Percentiles rank a stretch among this genome's conserved stretches.
These are phyloP conservation scores for Vicia faba DNA, from an alignment of 306 rosid species.

Conservation along the genomic window DNA sequence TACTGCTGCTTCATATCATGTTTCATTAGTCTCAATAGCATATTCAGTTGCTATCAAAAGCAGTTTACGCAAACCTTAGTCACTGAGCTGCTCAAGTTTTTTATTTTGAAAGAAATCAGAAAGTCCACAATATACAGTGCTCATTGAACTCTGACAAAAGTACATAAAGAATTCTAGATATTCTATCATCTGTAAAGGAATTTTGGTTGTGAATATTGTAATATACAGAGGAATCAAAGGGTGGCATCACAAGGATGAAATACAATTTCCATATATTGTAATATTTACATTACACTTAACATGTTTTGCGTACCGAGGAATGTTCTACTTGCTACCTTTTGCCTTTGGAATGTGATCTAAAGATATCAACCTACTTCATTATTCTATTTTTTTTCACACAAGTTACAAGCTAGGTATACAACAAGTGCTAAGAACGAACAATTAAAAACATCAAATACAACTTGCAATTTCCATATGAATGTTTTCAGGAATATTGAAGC, in stretches of 20 bases:
- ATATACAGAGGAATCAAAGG: constrained; percentile 47
- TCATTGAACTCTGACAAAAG: constrained; percentile 37
- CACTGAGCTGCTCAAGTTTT: constrained; percentile 42
- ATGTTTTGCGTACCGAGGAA: neutral
- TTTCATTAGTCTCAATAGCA: constrained; percentile 36
- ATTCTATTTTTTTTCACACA: neutral
- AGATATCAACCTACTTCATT: constrained; percentile 20
- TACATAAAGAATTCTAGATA: constrained; percentile 39
- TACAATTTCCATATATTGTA: constrained; percentile 6
- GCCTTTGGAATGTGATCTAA: constrained; percentile 1
- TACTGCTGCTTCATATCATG: constrained; percentile 37
- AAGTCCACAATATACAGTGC: constrained; percentile 31
- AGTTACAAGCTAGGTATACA: neutral
- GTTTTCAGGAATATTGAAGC: no score
- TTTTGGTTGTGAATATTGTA: constrained; percentile 62
- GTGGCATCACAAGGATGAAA: constrained; percentile 26
- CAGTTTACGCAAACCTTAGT: constrained; percentile 34
- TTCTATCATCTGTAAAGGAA: constrained; percentile 43
- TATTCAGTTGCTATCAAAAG: constrained; percentile 38
- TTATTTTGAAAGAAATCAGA: constrained; percentile 36
- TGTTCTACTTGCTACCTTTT: constrained; percentile 19
- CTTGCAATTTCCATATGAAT: neutral
- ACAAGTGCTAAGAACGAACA: neutral
- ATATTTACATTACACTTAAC: constrained; percentile 33
- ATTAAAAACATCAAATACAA: neutral